phyloP scores from a whole-genome alignment of 1,139 yeast genomes.

The Geotrichum armillariae region DNA sequence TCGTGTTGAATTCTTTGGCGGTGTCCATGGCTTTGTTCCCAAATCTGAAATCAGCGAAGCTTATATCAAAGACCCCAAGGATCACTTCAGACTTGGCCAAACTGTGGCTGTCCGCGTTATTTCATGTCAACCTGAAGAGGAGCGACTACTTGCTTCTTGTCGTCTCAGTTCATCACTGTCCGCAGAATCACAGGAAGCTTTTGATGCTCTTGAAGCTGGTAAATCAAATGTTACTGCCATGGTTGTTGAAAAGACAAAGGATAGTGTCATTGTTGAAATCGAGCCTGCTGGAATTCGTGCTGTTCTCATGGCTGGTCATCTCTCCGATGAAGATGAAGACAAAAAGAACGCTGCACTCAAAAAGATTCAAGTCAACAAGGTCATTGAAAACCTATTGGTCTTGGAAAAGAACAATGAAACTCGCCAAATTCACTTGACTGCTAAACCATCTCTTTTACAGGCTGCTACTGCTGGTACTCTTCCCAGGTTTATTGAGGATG shows the following conservation, averaged over 20 bases:
- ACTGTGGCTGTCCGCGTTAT: constrained; percentile 72
- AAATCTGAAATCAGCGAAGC: constrained; percentile 88
- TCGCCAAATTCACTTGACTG: constrained; percentile 59
- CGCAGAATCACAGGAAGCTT: constrained; percentile 46
- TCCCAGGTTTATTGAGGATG: constrained; percentile 64
- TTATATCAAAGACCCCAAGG: constrained; percentile 72
- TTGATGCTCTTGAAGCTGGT: constrained; percentile 58
- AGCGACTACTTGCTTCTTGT: constrained; percentile 70
- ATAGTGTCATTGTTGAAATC: constrained; percentile 64
- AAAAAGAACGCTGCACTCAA: constrained; percentile 78
- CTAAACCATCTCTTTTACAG: constrained; percentile 65
- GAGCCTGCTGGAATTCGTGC: constrained; percentile 62
- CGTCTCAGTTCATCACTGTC: constrained; percentile 46
- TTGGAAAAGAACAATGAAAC: constrained; percentile 66
- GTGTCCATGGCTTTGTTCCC: constrained; percentile 77
- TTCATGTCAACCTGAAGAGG: constrained; percentile 53
- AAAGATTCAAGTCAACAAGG: constrained; percentile 78
- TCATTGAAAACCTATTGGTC: constrained; percentile 58
- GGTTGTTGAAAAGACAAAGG: constrained; percentile 71
- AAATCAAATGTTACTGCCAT: constrained; percentile 60
- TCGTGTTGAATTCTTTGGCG: constrained; percentile 73
- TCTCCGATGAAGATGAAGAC: constrained; percentile 78
- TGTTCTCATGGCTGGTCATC: constrained; percentile 69
- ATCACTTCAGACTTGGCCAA: constrained; percentile 80
- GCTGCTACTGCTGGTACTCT: constrained; percentile 57